Evolutionary conservation across 2,329 filamentous ascomycete species (phyloP).

Genomic region (Sphaerulina populicola): DNA sequence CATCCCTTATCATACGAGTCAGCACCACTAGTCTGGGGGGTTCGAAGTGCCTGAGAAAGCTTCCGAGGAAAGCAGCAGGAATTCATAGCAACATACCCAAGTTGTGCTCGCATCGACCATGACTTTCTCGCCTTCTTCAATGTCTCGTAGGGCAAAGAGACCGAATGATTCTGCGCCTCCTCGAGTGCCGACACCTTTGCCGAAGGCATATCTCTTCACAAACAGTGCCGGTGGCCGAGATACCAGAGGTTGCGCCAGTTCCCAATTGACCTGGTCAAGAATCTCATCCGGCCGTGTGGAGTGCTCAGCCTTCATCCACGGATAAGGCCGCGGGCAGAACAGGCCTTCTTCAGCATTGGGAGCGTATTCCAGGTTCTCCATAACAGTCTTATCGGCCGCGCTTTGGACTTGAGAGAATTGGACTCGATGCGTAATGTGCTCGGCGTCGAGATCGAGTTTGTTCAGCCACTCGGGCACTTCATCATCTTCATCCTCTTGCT

Average conservation of each 20-base stretch:
- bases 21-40: neutral
- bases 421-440: conserved; percentile 8
- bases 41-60: neutral
- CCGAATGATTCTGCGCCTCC: conserved; percentile 23
- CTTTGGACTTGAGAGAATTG: conserved; percentile 9
- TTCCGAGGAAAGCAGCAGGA: neutral
- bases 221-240: conserved; percentile 1
- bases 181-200: conserved; percentile 5
- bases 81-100: conserved; percentile 22
- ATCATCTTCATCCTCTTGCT: conserved; percentile 5
- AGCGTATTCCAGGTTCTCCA: conserved; percentile 13
- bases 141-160: conserved; percentile 23
- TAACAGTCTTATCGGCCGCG: conserved; percentile 13
- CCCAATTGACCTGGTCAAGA: conserved; percentile 11
- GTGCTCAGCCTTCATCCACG: conserved; percentile 24
- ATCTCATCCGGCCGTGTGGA: conserved; percentile 9
- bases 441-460: conserved; percentile 1
- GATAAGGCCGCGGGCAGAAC: conserved; percentile 22
- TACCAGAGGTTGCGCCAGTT: conserved; percentile 11
- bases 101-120: conserved; percentile 20
- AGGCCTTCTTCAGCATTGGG: conserved; percentile 15
- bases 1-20: conserved; percentile 13
- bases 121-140: conserved; percentile 15
- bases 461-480: neutral
- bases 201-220: conserved; percentile 23